A percentile compares a stretch with the other conserved stretches of the same genome.
Evolutionary conservation across 805 yeast genomes (phyloP).

Genomic region (Maudiozyma pseudohumilis): DNA sequence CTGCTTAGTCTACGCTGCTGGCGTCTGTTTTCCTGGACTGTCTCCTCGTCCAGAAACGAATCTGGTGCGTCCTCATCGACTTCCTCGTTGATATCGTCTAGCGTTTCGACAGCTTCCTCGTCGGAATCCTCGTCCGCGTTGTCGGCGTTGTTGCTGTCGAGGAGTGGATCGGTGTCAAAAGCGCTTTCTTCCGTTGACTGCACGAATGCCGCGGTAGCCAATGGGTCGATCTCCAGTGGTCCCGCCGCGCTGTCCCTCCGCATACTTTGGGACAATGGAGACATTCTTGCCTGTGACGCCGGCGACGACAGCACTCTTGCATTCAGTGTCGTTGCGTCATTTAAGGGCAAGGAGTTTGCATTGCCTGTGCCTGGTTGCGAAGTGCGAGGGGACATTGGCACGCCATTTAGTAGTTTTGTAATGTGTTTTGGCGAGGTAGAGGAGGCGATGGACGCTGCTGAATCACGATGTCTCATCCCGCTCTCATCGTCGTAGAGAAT

Average conservation of each 20-base stretch:
- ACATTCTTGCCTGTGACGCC: neutral
- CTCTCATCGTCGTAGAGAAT: neutral
- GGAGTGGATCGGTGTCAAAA: no score
- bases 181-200: neutral
- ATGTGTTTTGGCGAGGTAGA: neutral
- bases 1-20: conserved; percentile 5
- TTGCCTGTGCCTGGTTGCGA: neutral
- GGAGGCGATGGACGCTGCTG: neutral
- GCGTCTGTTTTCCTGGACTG: conserved; percentile 2
- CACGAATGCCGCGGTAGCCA: neutral
- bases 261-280: conserved; percentile 1
- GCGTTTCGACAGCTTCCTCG: conserved; percentile 2
- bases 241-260: neutral
- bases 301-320: neutral
- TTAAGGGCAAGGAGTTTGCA: neutral
- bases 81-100: neutral
- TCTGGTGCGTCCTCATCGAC: neutral
- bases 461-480: no score
- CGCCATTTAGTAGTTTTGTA: neutral
- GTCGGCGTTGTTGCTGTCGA: neutral
- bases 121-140: neutral
- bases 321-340: neutral
- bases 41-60: neutral
- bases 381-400: neutral
- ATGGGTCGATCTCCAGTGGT: neutral